These are phyloP conservation scores for Coniferiporia weirii DNA, from an alignment of 1,284 basidiomycete species.

Conservation along the genomic window DNA sequence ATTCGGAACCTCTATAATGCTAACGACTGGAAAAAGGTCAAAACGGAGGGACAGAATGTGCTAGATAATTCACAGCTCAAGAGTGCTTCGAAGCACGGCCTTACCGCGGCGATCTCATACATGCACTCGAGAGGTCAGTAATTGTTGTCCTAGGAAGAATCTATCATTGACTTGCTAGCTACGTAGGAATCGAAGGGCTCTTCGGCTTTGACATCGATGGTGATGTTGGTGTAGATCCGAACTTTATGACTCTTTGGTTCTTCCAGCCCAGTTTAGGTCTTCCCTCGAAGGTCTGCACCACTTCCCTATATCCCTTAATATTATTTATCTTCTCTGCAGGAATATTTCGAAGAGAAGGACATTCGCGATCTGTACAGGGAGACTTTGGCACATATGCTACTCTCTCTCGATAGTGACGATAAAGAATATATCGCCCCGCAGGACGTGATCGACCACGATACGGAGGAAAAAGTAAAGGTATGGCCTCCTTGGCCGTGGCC, in stretches of 20 bases:
- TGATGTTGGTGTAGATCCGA: conserved; percentile 86
- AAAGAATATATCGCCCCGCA: conserved; percentile 34
- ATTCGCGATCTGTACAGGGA: conserved; percentile 68
- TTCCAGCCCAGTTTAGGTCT: conserved; percentile 81
- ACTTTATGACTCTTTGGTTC: conserved; percentile 83
- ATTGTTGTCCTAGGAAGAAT: not conserved
- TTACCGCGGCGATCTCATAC: conserved; percentile 82
- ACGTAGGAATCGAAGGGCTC: conserved; percentile 67
- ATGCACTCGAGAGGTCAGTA: conserved; percentile 76
- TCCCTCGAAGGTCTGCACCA: conserved; percentile 70
- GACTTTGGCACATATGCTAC: conserved; percentile 66
- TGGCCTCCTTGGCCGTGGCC: conserved; percentile 91
- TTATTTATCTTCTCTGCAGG: conserved; percentile 37
- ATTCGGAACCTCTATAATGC: conserved; percentile 54
- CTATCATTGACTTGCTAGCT: not conserved
- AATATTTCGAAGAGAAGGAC: conserved; percentile 84
- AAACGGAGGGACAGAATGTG: conserved; percentile 12
- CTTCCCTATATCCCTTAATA: not conserved
- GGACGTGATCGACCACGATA: conserved; percentile 14
- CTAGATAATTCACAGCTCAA: conserved; percentile 6
- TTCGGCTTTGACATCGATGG: conserved; percentile 83
- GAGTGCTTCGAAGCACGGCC: conserved; percentile 33
- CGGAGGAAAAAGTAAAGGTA: conserved; percentile 37
- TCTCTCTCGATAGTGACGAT: conserved; percentile 54
- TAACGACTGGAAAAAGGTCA: conserved; percentile 36